Base-by-base conservation (phyloP, 2,329 filamentous ascomycete genomes). In the Purpureocillium lavendulum region DNA sequence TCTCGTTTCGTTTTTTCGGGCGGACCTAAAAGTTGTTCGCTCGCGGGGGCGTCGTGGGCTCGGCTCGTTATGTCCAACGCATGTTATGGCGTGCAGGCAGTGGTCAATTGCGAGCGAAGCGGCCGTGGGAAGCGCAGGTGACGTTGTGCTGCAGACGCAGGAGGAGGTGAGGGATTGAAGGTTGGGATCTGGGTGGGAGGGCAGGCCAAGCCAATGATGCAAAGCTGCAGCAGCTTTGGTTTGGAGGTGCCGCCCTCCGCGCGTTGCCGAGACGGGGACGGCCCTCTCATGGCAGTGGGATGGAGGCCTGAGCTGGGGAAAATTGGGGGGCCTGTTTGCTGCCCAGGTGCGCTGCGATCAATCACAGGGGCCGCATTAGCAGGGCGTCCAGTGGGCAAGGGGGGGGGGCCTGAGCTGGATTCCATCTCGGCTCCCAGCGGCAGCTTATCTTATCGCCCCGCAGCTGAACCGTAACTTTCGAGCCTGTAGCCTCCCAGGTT, bases 371-470 rank as follows among this genome's bases (percentile, higher is more conserved):
- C 21, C 26, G 12, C 14, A 45, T 45, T 40, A 37, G 35, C 30
- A 30, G 21, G 14, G 12, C n/a, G 17, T 26, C 10, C 21, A 26
- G 21, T 26, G 21, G 21, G 21, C 21, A 26, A 26, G 21, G 21
- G 21, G 10, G 21, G 21, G 21, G 6, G 10, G 21, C 21, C 21
- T 10, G 21, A 10, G 6, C 21, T 26, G 6, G 10, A 26, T 26
- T 26, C 6, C 21, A 5, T 26, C 21, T 26, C 21, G 21, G 21
- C 21, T 5, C 21, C 8, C 9, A 9, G 18, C 33, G 9, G 17
- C n/a, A 35, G n/a, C 40, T 35, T 43, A 43, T 40, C 41, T 43
- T 43, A 43, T 43, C 38, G 30, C 40, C 36, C 35, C 21, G 30
- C 37, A 31, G 21, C 13, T 26, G 21, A 26, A 26, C n/a, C n/a